These are phyloP conservation scores for Pilatotrama ljubarskyi DNA, from an alignment of 768 basidiomycete genomes.

Conservation along the genomic window DNA sequence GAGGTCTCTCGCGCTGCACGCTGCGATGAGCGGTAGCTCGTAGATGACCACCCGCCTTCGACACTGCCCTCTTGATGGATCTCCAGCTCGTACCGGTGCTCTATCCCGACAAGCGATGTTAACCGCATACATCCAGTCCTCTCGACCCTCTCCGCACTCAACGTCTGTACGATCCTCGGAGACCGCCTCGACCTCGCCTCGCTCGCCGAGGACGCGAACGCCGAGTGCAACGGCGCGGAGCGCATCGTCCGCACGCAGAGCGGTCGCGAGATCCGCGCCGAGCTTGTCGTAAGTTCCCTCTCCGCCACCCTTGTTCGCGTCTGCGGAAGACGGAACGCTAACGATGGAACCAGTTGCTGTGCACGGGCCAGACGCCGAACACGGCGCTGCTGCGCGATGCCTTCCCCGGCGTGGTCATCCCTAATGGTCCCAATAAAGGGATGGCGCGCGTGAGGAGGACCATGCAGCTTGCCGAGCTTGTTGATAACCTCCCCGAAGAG, in stretches of 20 bases:
- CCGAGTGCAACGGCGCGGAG: conserved; percentile 10
- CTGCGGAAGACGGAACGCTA: not conserved
- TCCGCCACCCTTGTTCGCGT: not conserved
- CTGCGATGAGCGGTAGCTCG: not conserved
- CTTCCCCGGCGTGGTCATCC: conserved; percentile 22
- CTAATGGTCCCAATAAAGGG: conserved; percentile 40
- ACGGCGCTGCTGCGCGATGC: conserved; percentile 42
- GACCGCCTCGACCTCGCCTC: conserved; percentile 52
- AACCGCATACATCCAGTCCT: conserved; percentile 16
- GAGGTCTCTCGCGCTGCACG: not conserved
- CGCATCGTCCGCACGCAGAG: conserved; percentile 45
- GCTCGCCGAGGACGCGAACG: conserved; percentile 9
- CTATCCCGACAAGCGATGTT: not conserved
- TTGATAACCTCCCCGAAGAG: not conserved
- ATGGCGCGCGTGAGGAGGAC: conserved; percentile 50
- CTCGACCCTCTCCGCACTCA: conserved; percentile 26
- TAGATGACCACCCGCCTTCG: not conserved
- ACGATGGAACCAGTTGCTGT: conserved; percentile 44
- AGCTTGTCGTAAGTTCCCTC: conserved; percentile 46
- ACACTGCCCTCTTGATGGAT: not conserved
- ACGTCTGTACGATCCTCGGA: conserved; percentile 51
- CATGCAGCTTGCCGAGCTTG: conserved; percentile 47
- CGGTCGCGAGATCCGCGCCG: conserved; percentile 52
- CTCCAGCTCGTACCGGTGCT: not conserved
- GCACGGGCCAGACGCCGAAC: conserved; percentile 63